phyloP scores from a whole-genome alignment of 1,284 basidiomycete genomes.

The Ceratobasidium sp. region DNA sequence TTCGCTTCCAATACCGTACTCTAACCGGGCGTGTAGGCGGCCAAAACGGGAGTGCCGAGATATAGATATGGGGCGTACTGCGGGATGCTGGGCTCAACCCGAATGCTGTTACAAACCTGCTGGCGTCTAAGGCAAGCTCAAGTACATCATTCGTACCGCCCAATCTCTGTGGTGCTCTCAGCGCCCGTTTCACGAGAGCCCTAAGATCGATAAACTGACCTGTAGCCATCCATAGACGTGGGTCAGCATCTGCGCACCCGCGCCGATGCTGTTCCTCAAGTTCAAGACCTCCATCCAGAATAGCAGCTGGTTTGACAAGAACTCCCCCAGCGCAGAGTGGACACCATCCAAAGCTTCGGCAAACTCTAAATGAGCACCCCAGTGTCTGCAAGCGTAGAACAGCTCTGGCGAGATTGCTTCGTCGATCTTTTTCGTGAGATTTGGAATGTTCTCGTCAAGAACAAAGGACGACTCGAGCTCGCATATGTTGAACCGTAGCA shows the following conservation, averaged over 20 bases:
- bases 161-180: too few species aligned
- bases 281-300: constrained; percentile 23
- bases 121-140: not conserved
- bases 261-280: not conserved
- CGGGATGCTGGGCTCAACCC: not conserved
- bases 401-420: not conserved
- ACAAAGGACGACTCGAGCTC: not conserved
- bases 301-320: not conserved
- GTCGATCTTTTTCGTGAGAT: too few species aligned
- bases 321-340: not conserved
- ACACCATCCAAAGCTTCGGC: not conserved
- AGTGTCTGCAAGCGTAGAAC: constrained; percentile 20
- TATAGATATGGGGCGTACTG: not conserved
- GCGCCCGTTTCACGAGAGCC: not conserved
- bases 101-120: not conserved
- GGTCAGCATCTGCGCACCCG: not conserved
- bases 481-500: constrained; percentile 9
- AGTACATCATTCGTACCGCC: not conserved
- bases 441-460: too few species aligned
- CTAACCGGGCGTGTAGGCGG: not conserved
- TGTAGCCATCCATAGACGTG: not conserved
- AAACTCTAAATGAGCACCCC: not conserved
- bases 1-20: not conserved
- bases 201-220: not conserved
- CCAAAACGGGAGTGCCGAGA: not conserved